phyloP scores from a whole-genome alignment of 352 stramenopile species.

The Phytophthora quininea region DNA sequence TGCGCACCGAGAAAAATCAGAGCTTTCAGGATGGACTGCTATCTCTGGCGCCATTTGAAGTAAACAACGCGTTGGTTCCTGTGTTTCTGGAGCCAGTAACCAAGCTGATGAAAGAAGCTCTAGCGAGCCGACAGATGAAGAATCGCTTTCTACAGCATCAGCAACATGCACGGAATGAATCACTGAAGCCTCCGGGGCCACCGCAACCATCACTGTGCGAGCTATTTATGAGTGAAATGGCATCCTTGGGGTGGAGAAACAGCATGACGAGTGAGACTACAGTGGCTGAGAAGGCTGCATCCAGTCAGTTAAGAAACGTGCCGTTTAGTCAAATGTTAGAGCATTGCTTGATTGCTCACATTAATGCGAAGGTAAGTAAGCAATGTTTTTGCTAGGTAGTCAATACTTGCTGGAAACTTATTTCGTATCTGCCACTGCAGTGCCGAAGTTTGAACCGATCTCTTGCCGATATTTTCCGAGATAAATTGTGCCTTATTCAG shows the following conservation, averaged over 20 bases:
- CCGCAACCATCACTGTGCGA: conserved; percentile 12
- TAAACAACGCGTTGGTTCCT: conserved; percentile 44
- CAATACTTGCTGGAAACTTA: too few relatives aligned
- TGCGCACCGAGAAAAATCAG: conserved; percentile 22
- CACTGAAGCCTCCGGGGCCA: conserved; percentile 7
- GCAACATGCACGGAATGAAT: conserved; percentile 2
- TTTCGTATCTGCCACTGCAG: too few relatives aligned
- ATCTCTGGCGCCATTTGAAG: conserved; percentile 49
- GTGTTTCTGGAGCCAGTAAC: conserved; percentile 46
- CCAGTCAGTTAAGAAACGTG: too few relatives aligned
- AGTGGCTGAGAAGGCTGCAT: neutral
- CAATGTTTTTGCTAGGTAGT: too few relatives aligned
- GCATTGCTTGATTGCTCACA: conserved; percentile 37
- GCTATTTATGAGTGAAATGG: conserved; percentile 20
- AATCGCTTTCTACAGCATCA: conserved; percentile 62
- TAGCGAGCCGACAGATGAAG: conserved; percentile 71
- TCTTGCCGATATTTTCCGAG: conserved; percentile 60
- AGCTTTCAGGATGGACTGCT: conserved; percentile 52
- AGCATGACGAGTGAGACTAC: neutral
- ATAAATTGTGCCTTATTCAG: conserved; percentile 54
- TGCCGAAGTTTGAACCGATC: conserved; percentile 51
- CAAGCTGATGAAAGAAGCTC: conserved; percentile 45
- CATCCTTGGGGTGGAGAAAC: conserved; percentile 16
- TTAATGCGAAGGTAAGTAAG: conserved; percentile 36
- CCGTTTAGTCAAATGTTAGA: conserved; percentile 47